These are phyloP conservation scores for Harringtonia aguacate DNA, from an alignment of 2,329 filamentous ascomycete species.

Conservation along the genomic window DNA sequence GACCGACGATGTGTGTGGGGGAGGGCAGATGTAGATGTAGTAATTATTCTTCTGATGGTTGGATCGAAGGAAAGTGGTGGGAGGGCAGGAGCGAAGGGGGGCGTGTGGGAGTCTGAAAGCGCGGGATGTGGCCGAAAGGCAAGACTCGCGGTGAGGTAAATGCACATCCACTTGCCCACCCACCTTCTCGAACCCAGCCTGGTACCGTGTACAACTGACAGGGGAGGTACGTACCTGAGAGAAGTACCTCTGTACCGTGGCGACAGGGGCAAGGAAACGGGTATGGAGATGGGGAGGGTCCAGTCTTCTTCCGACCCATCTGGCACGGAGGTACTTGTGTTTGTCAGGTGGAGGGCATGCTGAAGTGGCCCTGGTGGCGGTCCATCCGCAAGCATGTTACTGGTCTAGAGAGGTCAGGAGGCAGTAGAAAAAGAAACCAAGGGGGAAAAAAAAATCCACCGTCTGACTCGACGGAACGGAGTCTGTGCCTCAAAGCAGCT, in stretches of 20 bases:
- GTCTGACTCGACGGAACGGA: slow-evolving; percentile 7
- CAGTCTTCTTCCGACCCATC: background rate
- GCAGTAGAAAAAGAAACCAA: slow-evolving; percentile 1
- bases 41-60: slow-evolving; percentile 13
- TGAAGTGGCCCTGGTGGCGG: background rate
- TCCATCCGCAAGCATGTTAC: background rate
- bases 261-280: background rate
- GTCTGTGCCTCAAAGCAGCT: background rate
- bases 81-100: slow-evolving; percentile 9
- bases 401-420: slow-evolving; percentile 2
- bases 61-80: slow-evolving; percentile 11
- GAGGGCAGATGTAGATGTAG: slow-evolving; percentile 17
- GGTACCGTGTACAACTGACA: slow-evolving; percentile 11
- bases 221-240: slow-evolving; percentile 8
- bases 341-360: background rate
- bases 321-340: background rate
- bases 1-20: slow-evolving; percentile 11
- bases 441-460: background rate
- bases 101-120: slow-evolving; percentile 7
- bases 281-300: background rate
- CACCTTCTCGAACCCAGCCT: slow-evolving; percentile 5
- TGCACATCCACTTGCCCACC: slow-evolving; percentile 7
- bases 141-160: slow-evolving; percentile 16
- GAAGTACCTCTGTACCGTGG: slow-evolving; percentile 10
- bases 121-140: slow-evolving; percentile 12